Evolutionary conservation across 2,329 filamentous ascomycete genomes (phyloP), one percentile per base, ranked within the genome.

Genomic region (Rutstroemia sp.): DNA sequence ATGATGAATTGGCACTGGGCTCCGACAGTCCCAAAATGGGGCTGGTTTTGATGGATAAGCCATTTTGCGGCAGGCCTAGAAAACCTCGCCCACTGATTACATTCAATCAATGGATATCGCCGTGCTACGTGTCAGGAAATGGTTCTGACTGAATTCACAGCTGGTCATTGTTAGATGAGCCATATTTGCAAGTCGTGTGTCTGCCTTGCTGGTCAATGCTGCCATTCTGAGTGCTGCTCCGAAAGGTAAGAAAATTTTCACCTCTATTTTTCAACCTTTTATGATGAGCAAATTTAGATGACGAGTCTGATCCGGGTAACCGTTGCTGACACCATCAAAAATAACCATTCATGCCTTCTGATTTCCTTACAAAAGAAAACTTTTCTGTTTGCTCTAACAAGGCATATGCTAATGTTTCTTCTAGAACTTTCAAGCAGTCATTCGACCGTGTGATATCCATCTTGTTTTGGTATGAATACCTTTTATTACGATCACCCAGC

Each of bases 1-100:
- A 83, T 89, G 88, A 92, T 91, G 88, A 90, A 88, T 79, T 75
- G 89, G 91, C 91, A 96, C 91, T 96, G 91, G 91, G 91, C 91
- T 92, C 91, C 87, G 90, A 95, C 73, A 76, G 75, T 74, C 78
- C 72, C 41, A 57, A 50, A 57, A 57, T 48, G 59, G 55, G 60
- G 45, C 65, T 67, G 64, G 60, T 73, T 77, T 84, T 90, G 90
- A 91, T 78, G 88, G 91, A 84, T 82, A 87, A 83, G 89, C 90
- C 89, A 70, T 75, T 81, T 88, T 89, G 89, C 75, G 90, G 89
- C 90, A 95, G 90, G 91, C 91, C 89, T 96, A 95, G 90, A 95
- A 96, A 96, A 95, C 92, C 91, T 95, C 84, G 90, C 89, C 91
- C 88, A 92, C 91, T 95, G 91, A 95, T 76, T 44, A 34, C 10